Conservation (phyloP, 352 stramenopile genomes). For the Peronospora destructor region DNA sequence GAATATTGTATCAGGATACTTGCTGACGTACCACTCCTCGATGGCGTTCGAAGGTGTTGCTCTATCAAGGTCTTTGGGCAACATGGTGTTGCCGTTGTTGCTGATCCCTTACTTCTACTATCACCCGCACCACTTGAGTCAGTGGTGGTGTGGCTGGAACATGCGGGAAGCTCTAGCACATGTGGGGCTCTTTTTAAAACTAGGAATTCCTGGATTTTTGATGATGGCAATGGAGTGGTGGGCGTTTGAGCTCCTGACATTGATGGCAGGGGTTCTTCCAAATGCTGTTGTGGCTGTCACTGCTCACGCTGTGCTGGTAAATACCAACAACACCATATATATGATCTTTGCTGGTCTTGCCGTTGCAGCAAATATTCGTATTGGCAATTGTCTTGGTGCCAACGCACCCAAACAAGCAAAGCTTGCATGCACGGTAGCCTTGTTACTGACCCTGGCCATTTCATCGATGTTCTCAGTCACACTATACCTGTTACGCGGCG, state of each 20-base stretch:
- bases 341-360: conserved; percentile 57
- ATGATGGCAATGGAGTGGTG: conserved; percentile 69
- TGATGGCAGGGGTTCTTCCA: conserved; percentile 44
- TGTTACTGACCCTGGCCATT: conserved; percentile 32
- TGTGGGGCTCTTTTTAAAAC: conserved; percentile 36
- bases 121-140: conserved; percentile 25
- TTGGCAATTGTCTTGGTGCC: conserved; percentile 56
- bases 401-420: conserved; percentile 38
- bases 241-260: conserved; percentile 56
- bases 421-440: conserved; percentile 31
- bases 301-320: conserved; percentile 54
- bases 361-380: conserved; percentile 49
- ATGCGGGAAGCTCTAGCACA: conserved; percentile 27
- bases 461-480: conserved; percentile 21
- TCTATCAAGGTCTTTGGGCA: conserved; percentile 47
- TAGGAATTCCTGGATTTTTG: conserved; percentile 43
- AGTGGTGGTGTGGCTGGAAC: conserved; percentile 47
- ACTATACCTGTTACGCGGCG: conserved; percentile 19
- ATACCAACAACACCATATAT: conserved; percentile 55
- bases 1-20: conserved; percentile 50
- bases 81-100: conserved; percentile 38
- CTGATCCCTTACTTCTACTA: conserved; percentile 54
- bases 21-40: conserved; percentile 64
- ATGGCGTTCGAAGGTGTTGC: conserved; percentile 71
- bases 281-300: conserved; percentile 47